Base-by-base conservation (phyloP, 352 stramenopile genomes). In the Globisporangium heterothallicum region DNA sequence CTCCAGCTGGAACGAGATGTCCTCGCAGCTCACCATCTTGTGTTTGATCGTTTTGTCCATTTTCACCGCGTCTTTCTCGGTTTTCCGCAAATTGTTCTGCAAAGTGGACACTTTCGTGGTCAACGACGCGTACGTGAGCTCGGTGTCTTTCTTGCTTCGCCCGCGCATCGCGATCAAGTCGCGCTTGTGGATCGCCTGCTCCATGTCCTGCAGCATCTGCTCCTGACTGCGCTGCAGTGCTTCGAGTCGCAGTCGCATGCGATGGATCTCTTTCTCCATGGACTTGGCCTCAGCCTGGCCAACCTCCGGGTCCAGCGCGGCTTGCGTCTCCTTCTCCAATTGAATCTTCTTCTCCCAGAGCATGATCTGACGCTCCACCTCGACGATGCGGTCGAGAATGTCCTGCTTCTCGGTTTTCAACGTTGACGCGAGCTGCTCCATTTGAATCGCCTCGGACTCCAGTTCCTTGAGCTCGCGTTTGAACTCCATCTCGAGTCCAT, bases 341-440 rank as follows among this genome's bases (percentile, higher is more conserved):
- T 97, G 82, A 58, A 98, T 98, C 66, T 98, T 98, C 72, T 97
- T 98, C 63, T 98, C 92, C 94, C 91, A 98, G 5, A 97, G 65
- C 76, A 97, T 88, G 59, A 97, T 80, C 51, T 98, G 87, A 24
- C 87, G 74, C 70, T 98, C 94, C 6, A 83, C 71, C 46, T 98
- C 89, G 36, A 96, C 70, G 29, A 97, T 96, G 26, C 94, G 76
- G 42, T 94, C 78, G 4, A 97, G 56, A 3, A 98, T 63, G 9
- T 89, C 77, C 25, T 89, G 72, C 53, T 97, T 97, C 26, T 87
- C 86, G 18, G 72, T 63, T 32, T 94, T 88, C 6, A 97, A 71
- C 8, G 67, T 58, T 19, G 68, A 27, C 22, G 92, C 87, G 32
- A 90, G 74, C 13, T 66, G 64, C 61, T 98, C 86, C 56, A 92